Conservation (phyloP, 345 rosid genomes). For the Boechera retrofracta region DNA sequence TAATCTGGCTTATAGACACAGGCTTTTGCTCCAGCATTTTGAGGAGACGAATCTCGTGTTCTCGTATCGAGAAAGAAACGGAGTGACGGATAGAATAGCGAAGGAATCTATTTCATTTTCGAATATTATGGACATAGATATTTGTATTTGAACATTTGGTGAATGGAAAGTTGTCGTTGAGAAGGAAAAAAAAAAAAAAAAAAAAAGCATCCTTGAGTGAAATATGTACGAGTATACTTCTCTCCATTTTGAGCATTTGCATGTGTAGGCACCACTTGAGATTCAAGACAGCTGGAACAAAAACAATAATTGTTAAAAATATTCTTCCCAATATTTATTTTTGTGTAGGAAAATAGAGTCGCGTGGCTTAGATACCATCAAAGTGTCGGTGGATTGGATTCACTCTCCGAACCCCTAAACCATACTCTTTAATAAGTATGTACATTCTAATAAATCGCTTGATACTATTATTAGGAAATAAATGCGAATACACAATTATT, state of each 20-base stretch:
- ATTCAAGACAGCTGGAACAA: constrained; percentile 40
- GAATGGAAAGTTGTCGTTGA: no score
- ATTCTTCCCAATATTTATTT: not conserved
- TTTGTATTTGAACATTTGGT: no score
- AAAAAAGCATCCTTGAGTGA: not conserved
- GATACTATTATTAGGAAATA: not conserved
- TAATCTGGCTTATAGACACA: no score
- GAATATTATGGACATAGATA: no score
- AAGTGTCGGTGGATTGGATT: constrained; percentile 42
- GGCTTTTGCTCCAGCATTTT: no score
- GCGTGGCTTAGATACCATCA: not conserved
- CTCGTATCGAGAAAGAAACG: no score
- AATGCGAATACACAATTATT: not conserved
- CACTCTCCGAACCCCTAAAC: constrained; percentile 22
- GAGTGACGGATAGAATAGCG: no score
- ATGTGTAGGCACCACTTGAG: constrained; percentile 20
- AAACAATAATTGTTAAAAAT: not conserved
- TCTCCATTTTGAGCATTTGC: constrained; percentile 1
- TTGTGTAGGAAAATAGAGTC: not conserved
- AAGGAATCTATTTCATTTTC: no score
- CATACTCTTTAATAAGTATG: not conserved
- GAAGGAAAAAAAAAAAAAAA: no score
- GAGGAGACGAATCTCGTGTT: no score
- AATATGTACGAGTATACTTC: not conserved
- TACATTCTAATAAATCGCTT: not conserved